Evolutionary conservation across 2,329 filamentous ascomycete species (phyloP).

Genomic region (Aureobasidium sp.): DNA sequence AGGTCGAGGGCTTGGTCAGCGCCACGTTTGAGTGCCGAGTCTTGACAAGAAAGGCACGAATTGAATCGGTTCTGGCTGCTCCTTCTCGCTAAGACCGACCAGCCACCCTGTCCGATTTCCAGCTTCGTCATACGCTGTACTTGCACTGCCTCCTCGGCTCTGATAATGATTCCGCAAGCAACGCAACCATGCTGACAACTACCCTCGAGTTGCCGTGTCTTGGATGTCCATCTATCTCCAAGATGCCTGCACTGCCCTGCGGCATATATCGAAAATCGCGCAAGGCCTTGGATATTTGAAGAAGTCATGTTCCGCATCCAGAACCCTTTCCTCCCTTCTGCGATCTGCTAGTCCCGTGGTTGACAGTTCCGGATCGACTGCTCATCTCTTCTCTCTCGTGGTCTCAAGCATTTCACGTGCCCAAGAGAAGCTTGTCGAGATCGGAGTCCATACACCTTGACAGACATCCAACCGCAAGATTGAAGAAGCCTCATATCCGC

Average conservation of each 20-base stretch:
- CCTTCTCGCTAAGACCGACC: neutral
- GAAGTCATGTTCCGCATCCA: neutral
- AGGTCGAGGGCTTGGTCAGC: neutral
- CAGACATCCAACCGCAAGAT: neutral
- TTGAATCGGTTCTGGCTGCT: neutral
- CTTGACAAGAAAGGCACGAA: neutral
- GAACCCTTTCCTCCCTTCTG: neutral
- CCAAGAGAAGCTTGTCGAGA: neutral
- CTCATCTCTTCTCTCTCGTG: neutral
- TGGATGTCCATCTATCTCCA: neutral
- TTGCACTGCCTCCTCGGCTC: neutral
- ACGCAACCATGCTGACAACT: neutral
- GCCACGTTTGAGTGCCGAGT: neutral
- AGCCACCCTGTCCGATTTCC: neutral
- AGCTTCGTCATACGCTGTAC: neutral
- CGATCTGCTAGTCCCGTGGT: neutral
- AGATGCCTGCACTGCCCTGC: conserved; percentile 4
- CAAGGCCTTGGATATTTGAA: neutral
- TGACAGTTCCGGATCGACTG: neutral
- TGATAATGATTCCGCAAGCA: neutral
- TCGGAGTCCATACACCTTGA: neutral
- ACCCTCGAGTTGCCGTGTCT: neutral
- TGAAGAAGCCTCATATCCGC: neutral
- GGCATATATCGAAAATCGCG: conserved; percentile 4
- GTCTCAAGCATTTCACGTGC: conserved; percentile 1